Conservation (phyloP, 495 filamentous ascomycete genomes). For the Talaromyces proteolyticus region DNA sequence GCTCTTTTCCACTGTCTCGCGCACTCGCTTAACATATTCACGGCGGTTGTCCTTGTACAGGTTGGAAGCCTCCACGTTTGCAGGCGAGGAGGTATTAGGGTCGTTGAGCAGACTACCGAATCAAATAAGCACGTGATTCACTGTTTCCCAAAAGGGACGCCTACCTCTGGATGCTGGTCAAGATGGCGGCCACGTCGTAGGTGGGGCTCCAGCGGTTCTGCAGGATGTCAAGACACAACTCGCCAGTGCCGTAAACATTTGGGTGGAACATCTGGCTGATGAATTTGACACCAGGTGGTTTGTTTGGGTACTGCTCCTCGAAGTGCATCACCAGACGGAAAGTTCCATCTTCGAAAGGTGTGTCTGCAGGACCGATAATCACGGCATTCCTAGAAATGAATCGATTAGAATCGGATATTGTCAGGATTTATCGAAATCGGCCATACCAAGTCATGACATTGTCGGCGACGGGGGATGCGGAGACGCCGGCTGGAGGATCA, state of each 20-base stretch:
- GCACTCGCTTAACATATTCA: conserved; percentile 91
- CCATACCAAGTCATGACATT: conserved; percentile 98
- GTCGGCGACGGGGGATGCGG: conserved; percentile 91
- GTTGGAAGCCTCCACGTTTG: conserved; percentile 97
- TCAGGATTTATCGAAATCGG: conserved; percentile 3
- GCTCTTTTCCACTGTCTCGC: conserved; percentile 97
- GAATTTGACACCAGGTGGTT: conserved; percentile 95
- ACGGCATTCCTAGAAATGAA: conserved; percentile 81
- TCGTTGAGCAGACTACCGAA: conserved; percentile 86
- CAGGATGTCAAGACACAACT: conserved; percentile 93
- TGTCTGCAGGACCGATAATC: conserved; percentile 96
- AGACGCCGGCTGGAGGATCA: conserved; percentile 94
- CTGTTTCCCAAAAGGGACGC: conserved; percentile 11
- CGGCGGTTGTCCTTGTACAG: conserved; percentile 97
- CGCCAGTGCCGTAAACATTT: conserved; percentile 95
- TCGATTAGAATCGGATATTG: background rate
- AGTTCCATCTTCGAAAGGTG: conserved; percentile 97
- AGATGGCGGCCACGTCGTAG: conserved; percentile 94
- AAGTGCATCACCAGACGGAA: conserved; percentile 99
- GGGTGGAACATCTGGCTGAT: conserved; percentile 99
- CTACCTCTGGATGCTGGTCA: conserved; percentile 97
- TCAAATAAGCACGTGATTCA: conserved; percentile 6
- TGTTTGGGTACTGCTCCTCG: conserved; percentile 97
- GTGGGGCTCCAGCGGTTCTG: conserved; percentile 99
- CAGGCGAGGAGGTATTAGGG: conserved; percentile 93